Percentiles rank a stretch among this genome's conserved stretches.
Conservation (phyloP, 257 asterid species). For the Solanum virginianum region DNA sequence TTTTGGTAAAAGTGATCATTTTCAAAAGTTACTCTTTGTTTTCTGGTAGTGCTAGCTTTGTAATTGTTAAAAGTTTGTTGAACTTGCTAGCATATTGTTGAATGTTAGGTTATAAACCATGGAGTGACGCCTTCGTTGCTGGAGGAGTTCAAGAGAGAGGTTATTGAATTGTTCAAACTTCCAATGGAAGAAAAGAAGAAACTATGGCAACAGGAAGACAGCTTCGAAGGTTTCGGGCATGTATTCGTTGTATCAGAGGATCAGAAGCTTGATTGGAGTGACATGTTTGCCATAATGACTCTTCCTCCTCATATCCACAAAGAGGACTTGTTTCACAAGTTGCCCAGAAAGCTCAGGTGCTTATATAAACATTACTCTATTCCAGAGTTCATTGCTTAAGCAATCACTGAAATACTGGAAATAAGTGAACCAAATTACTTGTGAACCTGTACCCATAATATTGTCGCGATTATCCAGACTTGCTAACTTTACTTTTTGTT, state of each 20-base stretch:
- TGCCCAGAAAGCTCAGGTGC: slow-evolving; percentile 34
- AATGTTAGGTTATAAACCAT: slow-evolving; percentile 26
- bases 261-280: slow-evolving; percentile 55
- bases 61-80: background rate
- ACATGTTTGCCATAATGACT: slow-evolving; percentile 37
- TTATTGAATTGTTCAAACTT: slow-evolving; percentile 16
- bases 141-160: slow-evolving; percentile 24
- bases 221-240: slow-evolving; percentile 45
- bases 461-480: background rate
- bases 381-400: background rate
- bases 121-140: slow-evolving; percentile 25
- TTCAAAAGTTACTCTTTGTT: background rate
- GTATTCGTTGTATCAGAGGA: slow-evolving; percentile 32
- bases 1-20: too few species aligned
- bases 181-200: slow-evolving; percentile 28
- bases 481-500: background rate
- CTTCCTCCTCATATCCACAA: slow-evolving; percentile 21
- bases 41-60: background rate
- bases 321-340: slow-evolving; percentile 14
- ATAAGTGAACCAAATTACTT: background rate
- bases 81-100: background rate
- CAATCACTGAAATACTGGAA: background rate
- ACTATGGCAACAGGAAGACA: slow-evolving; percentile 34
- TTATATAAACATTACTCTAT: background rate
- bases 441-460: background rate